Evolutionary conservation across 148 eudicot genomes (phyloP).

Genomic region (Oxyria digyna): DNA sequence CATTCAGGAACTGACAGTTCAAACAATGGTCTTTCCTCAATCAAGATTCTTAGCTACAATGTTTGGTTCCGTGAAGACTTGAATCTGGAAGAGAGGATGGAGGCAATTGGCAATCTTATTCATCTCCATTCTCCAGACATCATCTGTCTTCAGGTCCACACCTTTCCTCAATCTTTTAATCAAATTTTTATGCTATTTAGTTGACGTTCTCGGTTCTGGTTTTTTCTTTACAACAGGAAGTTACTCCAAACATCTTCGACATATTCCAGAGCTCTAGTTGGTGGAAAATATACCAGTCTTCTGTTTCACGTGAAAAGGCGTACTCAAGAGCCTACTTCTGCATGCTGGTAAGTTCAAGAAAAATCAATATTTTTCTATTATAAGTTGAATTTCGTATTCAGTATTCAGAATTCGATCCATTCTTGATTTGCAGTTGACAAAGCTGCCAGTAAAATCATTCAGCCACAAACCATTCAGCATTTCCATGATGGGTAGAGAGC

Average conservation of each 20-base stretch:
- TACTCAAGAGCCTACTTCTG: slow-evolving; percentile 54
- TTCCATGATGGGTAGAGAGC: slow-evolving; percentile 66
- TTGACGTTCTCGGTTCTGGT: not conserved
- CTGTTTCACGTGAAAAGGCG: slow-evolving; percentile 37
- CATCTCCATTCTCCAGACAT: slow-evolving; percentile 74
- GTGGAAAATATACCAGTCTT: slow-evolving; percentile 75
- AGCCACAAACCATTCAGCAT: slow-evolving; percentile 43
- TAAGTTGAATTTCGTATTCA: too few species aligned
- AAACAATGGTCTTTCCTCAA: slow-evolving; percentile 15
- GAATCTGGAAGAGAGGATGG: slow-evolving; percentile 69
- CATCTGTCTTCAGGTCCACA: slow-evolving; percentile 75
- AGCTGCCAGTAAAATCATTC: slow-evolving; percentile 67
- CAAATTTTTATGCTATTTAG: not conserved
- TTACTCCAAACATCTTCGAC: slow-evolving; percentile 53
- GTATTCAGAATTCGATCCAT: not conserved
- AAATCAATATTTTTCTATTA: too few species aligned
- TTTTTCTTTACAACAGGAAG: slow-evolving; percentile 42
- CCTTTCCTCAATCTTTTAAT: not conserved
- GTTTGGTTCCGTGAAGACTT: slow-evolving; percentile 91
- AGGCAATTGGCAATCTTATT: slow-evolving; percentile 74
- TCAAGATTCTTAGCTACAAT: slow-evolving; percentile 80
- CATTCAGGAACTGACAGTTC: slow-evolving; percentile 1
- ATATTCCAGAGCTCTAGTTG: slow-evolving; percentile 53
- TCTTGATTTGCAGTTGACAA: slow-evolving; percentile 40
- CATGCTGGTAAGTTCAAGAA: slow-evolving; percentile 65